phyloP scores from a whole-genome alignment of 164 flowering plant species.

The Annona cherimola region DNA sequence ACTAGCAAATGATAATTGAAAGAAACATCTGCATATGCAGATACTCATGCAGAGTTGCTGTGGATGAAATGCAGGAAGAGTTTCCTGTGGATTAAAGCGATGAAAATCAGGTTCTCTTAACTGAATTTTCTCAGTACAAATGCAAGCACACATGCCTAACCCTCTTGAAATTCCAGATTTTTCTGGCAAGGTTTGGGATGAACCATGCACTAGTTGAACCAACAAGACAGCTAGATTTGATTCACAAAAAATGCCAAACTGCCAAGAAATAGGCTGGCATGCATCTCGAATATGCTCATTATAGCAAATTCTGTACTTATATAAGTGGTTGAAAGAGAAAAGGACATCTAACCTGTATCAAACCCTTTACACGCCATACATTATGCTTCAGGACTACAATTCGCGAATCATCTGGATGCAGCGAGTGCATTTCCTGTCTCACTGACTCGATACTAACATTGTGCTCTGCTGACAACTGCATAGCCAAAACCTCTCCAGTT shows the following conservation, averaged over 20 bases:
- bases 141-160: no score
- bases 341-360: slow-evolving; percentile 53
- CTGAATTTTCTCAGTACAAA: no score
- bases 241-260: background rate
- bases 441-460: slow-evolving; percentile 64
- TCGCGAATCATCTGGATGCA: slow-evolving; percentile 75
- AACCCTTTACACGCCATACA: slow-evolving; percentile 89
- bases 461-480: slow-evolving; percentile 64
- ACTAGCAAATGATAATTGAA: no score
- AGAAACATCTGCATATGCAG: no score
- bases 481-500: slow-evolving; percentile 57
- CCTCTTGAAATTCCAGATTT: no score
- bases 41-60: no score
- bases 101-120: no score
- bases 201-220: no score
- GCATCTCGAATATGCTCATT: background rate
- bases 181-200: no score
- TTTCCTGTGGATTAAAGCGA: no score
- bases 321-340: background rate
- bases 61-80: no score
- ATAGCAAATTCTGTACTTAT: background rate
- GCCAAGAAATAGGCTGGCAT: background rate
- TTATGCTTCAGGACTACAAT: slow-evolving; percentile 80
- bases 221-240: background rate
- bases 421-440: slow-evolving; percentile 59